Conservation (phyloP, 129 eudicot genomes). For the Pittosporum tobira region DNA sequence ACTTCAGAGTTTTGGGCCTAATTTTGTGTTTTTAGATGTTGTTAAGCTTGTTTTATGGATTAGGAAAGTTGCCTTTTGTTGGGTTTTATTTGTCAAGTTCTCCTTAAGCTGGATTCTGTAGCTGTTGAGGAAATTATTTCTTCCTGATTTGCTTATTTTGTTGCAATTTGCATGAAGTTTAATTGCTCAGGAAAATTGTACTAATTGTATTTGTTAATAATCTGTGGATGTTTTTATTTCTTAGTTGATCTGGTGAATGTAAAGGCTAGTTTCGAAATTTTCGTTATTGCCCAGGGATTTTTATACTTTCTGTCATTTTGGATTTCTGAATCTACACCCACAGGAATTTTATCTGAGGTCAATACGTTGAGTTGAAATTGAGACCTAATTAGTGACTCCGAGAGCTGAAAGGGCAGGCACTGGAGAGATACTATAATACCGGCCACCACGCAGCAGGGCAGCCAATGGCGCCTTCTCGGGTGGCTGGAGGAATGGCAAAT, state of each 20-base stretch:
- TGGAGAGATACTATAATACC: constrained; percentile 60
- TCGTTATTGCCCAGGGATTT: not conserved
- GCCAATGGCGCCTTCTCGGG: constrained; percentile 72
- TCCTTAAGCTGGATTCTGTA: no score
- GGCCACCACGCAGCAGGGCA: constrained; percentile 53
- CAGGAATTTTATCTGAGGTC: not conserved
- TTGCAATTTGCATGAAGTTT: not conserved
- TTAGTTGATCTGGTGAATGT: not conserved
- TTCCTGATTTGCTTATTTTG: not conserved
- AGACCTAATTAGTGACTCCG: not conserved
- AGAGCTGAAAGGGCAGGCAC: constrained; percentile 34
- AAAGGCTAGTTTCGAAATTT: not conserved
- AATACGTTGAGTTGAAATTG: not conserved
- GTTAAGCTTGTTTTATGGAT: not conserved
- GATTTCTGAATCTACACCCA: not conserved
- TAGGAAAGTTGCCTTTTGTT: not conserved
- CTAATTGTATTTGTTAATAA: not conserved
- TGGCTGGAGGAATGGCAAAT: constrained; percentile 70
- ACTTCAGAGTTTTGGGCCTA: no score
- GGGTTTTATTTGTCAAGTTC: not conserved
- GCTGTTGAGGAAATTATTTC: no score
- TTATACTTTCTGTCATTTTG: not conserved
- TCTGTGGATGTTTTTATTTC: not conserved
- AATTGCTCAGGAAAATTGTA: not conserved
- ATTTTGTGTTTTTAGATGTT: not conserved